Evolutionary conservation across 176 grass and related monocot species (phyloP).

Genomic region (Oryza glaberrima): DNA sequence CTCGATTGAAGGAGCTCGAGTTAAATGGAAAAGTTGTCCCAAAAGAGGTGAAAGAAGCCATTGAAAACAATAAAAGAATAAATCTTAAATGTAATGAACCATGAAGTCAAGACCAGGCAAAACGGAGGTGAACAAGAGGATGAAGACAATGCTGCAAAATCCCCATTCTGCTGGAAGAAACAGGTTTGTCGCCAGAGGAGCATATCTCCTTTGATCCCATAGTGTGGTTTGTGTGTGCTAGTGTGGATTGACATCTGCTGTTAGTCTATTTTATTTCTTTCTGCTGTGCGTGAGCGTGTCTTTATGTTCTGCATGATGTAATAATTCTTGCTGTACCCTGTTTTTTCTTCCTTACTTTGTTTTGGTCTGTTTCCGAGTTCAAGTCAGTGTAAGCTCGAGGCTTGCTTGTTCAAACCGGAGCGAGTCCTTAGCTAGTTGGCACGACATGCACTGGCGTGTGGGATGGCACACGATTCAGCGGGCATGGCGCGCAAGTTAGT

Average conservation of each 20-base stretch:
- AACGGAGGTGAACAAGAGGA: neutral
- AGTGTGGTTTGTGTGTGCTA: conserved; percentile 9
- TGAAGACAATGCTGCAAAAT: neutral
- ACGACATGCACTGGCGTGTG: too few relatives aligned
- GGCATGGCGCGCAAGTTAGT: too few relatives aligned
- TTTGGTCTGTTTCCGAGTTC: too few relatives aligned
- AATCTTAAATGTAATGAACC: neutral
- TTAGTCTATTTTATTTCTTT: conserved; percentile 11
- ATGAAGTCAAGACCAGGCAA: neutral
- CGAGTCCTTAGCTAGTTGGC: too few relatives aligned
- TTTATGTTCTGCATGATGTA: too few relatives aligned
- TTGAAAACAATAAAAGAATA: neutral
- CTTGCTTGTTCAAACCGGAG: too few relatives aligned
- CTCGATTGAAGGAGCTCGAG: conserved; percentile 14
- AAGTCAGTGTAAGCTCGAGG: too few relatives aligned
- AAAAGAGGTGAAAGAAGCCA: neutral
- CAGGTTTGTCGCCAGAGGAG: neutral
- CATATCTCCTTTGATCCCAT: neutral
- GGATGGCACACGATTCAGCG: too few relatives aligned
- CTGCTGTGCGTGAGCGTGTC: neutral
- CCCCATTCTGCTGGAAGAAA: neutral
- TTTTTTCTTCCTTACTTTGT: too few relatives aligned
- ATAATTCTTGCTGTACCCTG: too few relatives aligned
- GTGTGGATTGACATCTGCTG: neutral
- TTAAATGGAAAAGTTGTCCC: neutral